A percentile compares a stretch with the other conserved stretches of the same genome.
Evolutionary conservation across 192 early-diverging fungal species (phyloP).

Genomic region (Coemansia sp.): DNA sequence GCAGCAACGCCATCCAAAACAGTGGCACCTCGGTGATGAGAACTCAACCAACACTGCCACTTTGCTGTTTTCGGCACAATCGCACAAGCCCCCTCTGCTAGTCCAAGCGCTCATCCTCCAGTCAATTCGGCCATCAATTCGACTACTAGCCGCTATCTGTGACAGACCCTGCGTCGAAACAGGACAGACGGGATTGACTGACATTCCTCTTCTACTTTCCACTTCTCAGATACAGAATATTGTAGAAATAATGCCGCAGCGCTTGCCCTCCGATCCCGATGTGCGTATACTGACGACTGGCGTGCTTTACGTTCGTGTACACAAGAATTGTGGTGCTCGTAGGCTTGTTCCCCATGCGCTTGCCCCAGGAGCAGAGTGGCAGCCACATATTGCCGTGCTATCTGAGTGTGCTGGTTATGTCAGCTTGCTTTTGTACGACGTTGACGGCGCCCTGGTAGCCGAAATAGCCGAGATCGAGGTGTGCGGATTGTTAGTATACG

Average conservation of each 20-base stretch:
- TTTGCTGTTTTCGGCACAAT: slow-evolving; percentile 15
- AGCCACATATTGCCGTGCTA: slow-evolving; percentile 40
- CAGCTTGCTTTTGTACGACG: slow-evolving; percentile 43
- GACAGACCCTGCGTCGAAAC: slow-evolving; percentile 5
- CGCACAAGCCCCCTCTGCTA: slow-evolving; percentile 37
- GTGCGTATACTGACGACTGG: slow-evolving; percentile 33
- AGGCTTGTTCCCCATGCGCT: slow-evolving; percentile 37
- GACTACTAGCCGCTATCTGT: neutral
- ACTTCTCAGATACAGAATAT: neutral
- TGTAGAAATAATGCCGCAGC: slow-evolving; percentile 14
- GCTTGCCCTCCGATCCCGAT: slow-evolving; percentile 11
- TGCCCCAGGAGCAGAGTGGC: slow-evolving; percentile 27
- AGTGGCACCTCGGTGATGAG: slow-evolving; percentile 1
- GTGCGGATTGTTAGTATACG: slow-evolving; percentile 15
- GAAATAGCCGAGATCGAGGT: slow-evolving; percentile 43
- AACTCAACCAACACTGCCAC: slow-evolving; percentile 10
- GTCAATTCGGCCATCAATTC: slow-evolving; percentile 8
- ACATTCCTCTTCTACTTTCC: slow-evolving; percentile 7
- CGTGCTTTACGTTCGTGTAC: slow-evolving; percentile 37
- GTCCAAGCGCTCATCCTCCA: slow-evolving; percentile 41
- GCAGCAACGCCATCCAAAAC: slow-evolving; percentile 15
- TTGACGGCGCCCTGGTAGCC: slow-evolving; percentile 24
- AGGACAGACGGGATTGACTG: neutral
- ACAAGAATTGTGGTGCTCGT: slow-evolving; percentile 14
- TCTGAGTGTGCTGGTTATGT: slow-evolving; percentile 31